Evolutionary conservation across 176 grass and related monocot species (phyloP).

Genomic region (Bothriochloa decipiens): DNA sequence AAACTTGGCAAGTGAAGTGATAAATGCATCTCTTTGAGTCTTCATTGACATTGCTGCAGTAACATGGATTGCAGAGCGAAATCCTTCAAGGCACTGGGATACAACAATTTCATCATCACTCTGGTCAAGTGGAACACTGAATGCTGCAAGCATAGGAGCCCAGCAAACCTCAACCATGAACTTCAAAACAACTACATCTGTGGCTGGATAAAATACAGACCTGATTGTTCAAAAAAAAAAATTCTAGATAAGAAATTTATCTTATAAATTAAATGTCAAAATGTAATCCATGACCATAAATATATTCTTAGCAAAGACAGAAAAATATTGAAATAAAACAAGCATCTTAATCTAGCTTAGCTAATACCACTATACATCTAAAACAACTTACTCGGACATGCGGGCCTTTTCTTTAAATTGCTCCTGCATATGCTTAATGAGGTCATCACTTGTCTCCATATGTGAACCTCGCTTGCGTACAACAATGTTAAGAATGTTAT

Average conservation of each 20-base stretch:
- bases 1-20: constrained; percentile 98
- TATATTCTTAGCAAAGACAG: neutral
- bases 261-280: constrained; percentile 35
- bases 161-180: constrained; percentile 99
- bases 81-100: constrained; percentile 92
- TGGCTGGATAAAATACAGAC: constrained; percentile 95
- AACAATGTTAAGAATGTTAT: constrained; percentile 98
- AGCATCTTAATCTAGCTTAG: neutral
- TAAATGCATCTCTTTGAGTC: constrained; percentile 97
- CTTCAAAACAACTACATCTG: constrained; percentile 90
- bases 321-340: constrained; percentile 35
- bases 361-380: constrained; percentile 28
- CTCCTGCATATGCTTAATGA: constrained; percentile 98
- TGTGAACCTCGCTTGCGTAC: constrained; percentile 79
- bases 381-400: constrained; percentile 89
- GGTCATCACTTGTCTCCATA: constrained; percentile 93
- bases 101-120: constrained; percentile 84
- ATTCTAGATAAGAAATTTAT: constrained; percentile 39
- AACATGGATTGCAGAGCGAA: constrained; percentile 93
- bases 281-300: constrained; percentile 10
- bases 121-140: constrained; percentile 98
- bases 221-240: constrained; percentile 62
- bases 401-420: constrained; percentile 99
- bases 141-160: constrained; percentile 99
- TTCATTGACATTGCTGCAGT: constrained; percentile 99